Conservation (phyloP, 176 grass and related monocot species). For the Elaeis guineensis region DNA sequence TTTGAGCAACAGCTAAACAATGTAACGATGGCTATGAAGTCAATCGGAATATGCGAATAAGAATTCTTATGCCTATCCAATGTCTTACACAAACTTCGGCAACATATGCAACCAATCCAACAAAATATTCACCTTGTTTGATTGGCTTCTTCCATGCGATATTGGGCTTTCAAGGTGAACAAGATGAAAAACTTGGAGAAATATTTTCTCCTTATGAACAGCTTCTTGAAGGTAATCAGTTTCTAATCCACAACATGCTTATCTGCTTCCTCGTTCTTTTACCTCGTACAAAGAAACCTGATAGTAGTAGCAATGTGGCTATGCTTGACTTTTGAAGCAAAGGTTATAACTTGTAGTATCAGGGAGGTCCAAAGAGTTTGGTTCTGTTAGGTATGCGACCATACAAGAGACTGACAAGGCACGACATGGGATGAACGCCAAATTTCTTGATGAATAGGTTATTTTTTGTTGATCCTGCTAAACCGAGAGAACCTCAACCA, state of each 20-base stretch:
- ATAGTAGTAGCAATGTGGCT: background rate
- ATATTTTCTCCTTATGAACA: constrained; percentile 65
- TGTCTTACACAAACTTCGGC: too few species aligned
- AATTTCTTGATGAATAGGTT: constrained; percentile 43
- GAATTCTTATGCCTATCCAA: too few species aligned
- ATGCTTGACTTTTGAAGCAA: constrained; percentile 28
- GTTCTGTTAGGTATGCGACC: constrained; percentile 57
- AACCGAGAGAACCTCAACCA: too few species aligned
- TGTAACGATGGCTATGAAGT: too few species aligned
- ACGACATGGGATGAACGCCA: constrained; percentile 67
- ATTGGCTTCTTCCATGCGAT: background rate
- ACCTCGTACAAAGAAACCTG: too few species aligned
- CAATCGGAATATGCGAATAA: too few species aligned
- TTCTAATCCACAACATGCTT: background rate
- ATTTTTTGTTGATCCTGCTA: too few species aligned
- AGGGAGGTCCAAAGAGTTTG: constrained; percentile 74
- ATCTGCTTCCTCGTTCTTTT: background rate
- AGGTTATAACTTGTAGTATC: constrained; percentile 48
- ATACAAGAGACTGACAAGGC: constrained; percentile 71
- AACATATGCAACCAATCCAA: too few species aligned
- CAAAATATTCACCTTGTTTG: too few species aligned
- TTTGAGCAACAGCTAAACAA: too few species aligned
- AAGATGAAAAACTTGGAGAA: constrained; percentile 64
- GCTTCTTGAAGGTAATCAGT: constrained; percentile 46
- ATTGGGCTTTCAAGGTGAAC: constrained; percentile 81